Evolutionary conservation across 2,329 filamentous ascomycete species (phyloP).

Genomic region (Phyllosticta citriasiana): DNA sequence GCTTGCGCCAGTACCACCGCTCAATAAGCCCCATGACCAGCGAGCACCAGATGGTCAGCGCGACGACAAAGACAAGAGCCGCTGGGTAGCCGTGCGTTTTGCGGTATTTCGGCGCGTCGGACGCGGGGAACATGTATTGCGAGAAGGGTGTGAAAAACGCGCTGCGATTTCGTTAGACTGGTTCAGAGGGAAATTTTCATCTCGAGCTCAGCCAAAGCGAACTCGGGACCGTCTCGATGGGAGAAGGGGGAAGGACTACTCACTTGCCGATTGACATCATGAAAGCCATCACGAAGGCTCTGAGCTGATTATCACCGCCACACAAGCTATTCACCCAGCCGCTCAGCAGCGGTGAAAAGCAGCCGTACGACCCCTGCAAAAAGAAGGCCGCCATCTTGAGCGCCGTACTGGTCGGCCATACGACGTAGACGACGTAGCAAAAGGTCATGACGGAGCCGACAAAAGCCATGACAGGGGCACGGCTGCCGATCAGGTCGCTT

Average conservation of each 20-base stretch:
- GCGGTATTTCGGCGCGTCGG: conserved; percentile 9
- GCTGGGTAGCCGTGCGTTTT: conserved; percentile 9
- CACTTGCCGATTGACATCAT: conserved; percentile 11
- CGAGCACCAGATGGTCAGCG: conserved; percentile 10
- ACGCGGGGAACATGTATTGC: conserved; percentile 12
- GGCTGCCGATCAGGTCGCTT: conserved; percentile 26
- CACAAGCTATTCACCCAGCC: conserved; percentile 34
- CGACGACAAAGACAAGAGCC: conserved; percentile 12
- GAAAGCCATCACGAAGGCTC: conserved; percentile 28
- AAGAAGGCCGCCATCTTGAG: conserved; percentile 33
- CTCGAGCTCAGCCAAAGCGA: neutral
- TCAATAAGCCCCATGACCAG: neutral
- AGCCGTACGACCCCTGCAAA: conserved; percentile 32
- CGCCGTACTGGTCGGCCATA: conserved; percentile 29
- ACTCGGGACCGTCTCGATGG: too few species aligned
- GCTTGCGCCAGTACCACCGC: neutral
- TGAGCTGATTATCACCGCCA: conserved; percentile 35
- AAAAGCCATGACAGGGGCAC: conserved; percentile 28
- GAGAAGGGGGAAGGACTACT: neutral
- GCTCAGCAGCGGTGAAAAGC: conserved; percentile 33
- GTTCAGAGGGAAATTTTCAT: too few species aligned
- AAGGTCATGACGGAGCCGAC: conserved; percentile 28
- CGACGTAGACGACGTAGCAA: conserved; percentile 28
- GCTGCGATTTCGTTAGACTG: neutral
- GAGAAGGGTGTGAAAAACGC: conserved; percentile 10